These are phyloP conservation scores for Calonectria hongkongensis DNA, from an alignment of 2,329 filamentous ascomycete genomes.

Conservation along the genomic window DNA sequence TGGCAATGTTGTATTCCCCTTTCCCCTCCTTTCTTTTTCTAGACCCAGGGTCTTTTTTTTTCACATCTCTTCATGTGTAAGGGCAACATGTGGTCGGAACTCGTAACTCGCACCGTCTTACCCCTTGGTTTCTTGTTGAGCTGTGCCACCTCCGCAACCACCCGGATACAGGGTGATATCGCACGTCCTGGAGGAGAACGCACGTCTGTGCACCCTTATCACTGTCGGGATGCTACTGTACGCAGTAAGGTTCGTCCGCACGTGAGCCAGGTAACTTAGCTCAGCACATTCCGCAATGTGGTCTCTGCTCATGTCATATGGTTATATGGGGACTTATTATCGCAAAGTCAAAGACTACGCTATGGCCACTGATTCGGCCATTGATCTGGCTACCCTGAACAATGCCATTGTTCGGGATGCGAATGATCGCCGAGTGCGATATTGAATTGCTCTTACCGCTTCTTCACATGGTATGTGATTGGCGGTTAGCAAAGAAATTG, in stretches of 20 bases:
- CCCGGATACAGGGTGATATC: not conserved
- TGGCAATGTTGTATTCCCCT: not conserved
- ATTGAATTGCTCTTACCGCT: not conserved
- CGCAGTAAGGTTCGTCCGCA: conserved; percentile 15
- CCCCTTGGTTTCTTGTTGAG: not conserved
- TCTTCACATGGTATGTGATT: not conserved
- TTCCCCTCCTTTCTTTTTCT: not conserved
- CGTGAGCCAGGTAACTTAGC: conserved; percentile 17
- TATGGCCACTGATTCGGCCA: conserved; percentile 3
- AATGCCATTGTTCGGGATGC: not conserved
- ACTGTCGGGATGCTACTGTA: not conserved
- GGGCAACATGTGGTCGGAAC: not conserved
- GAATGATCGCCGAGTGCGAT: not conserved
- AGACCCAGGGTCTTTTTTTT: not conserved
- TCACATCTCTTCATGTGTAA: not conserved
- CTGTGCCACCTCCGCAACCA: conserved; percentile 13
- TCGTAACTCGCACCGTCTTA: not conserved
- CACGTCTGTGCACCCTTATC: conserved; percentile 21
- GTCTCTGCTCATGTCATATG: conserved; percentile 14
- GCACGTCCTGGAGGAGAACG: not conserved
- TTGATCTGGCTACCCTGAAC: not conserved
- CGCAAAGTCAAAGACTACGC: conserved; percentile 1
- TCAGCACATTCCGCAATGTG: conserved; percentile 16
- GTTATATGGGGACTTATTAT: not conserved
- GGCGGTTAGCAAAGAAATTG: not conserved